Percentiles rank a stretch among this genome's conserved stretches.
These are phyloP conservation scores for Collariella sp. DNA, from an alignment of 495 filamentous ascomycete genomes.

Conservation along the genomic window DNA sequence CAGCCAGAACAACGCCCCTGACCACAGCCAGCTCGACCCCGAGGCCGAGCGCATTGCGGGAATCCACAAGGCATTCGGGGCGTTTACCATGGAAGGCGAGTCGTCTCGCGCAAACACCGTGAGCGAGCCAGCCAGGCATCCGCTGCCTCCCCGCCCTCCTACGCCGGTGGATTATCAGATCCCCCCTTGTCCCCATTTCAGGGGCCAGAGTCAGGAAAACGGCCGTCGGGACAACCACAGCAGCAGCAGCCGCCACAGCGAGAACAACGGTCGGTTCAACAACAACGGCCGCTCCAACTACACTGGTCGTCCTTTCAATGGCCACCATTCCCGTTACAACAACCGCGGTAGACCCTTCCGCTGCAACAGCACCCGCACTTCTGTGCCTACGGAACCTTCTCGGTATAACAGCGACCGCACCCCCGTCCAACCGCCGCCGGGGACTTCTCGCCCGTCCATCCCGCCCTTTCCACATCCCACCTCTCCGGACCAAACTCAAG, in stretches of 20 bases:
- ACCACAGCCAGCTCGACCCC: background rate
- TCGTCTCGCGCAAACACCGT: no score
- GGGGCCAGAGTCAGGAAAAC: background rate
- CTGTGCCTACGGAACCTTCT: background rate
- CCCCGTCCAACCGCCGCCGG: no score
- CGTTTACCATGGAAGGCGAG: background rate
- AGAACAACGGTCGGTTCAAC: background rate
- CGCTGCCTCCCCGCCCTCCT: background rate
- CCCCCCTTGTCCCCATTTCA: background rate
- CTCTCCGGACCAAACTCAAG: no score
- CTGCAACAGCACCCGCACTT: background rate
- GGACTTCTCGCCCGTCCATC: no score
- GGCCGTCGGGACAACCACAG: background rate
- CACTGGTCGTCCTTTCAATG: background rate
- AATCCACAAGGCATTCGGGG: slow-evolving; percentile 13
- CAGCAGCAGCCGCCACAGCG: background rate
- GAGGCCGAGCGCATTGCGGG: slow-evolving; percentile 9
- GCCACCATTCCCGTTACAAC: background rate
- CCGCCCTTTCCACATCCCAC: no score
- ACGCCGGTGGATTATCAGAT: background rate
- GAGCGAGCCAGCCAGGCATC: no score
- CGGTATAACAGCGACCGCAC: no score
- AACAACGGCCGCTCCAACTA: background rate
- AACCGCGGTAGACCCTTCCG: background rate
- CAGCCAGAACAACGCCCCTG: background rate